Evolutionary conservation across 129 eudicot genomes (phyloP), one percentile per base, ranked within the genome.

Genomic region (Heracleum sosnowskyi): DNA sequence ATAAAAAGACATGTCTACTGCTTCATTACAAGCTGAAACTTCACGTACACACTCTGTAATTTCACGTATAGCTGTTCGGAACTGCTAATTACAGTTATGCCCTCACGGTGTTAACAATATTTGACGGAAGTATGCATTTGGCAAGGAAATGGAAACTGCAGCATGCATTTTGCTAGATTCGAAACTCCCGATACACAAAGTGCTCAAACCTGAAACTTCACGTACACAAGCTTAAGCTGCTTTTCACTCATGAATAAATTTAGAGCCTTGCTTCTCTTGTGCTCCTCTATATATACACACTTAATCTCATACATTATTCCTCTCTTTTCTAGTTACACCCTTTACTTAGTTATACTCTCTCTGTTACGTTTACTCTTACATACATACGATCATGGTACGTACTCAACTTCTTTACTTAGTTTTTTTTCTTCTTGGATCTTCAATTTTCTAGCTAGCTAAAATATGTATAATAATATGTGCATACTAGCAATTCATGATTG

Each of bases 271-370:
- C 20, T 73, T 75, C 78, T 75, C 83, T 87, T 82, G 86, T 75
- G 79, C 89, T 75, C 82, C 83, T 86, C 86, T 81, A 85, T 87
- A 92, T 90, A 88, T 86, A 90, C 88, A 64, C 53, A 37, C 18
- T 71, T 69, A 51, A 44, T 79, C 51, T 83, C 84, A 73, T 84
- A 85, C 85, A n/a, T 85, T 80, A 46, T 74, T 86, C 83, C 74
- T 66, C 87, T 86, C 77, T 55, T 66, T 71, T 39, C 26, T 71
- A 35, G n/a, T 64, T 9, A 60, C 77, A 53, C 75, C 80, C 72
- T 66, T 12, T 15, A n/a, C 72, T 0, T 66, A 12, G n/a, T n/a
- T 3, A 64, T 64, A 6, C 70, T 64, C 70, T 29, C 20, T 29
- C 18, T 29, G 6, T 29, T 64, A 64, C 37, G 37, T 64, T 29